Percentiles rank a stretch among this genome's conserved stretches.
These are phyloP conservation scores for Oryza nivara DNA, from an alignment of 176 grass and related monocot species.

Conservation along the genomic window DNA sequence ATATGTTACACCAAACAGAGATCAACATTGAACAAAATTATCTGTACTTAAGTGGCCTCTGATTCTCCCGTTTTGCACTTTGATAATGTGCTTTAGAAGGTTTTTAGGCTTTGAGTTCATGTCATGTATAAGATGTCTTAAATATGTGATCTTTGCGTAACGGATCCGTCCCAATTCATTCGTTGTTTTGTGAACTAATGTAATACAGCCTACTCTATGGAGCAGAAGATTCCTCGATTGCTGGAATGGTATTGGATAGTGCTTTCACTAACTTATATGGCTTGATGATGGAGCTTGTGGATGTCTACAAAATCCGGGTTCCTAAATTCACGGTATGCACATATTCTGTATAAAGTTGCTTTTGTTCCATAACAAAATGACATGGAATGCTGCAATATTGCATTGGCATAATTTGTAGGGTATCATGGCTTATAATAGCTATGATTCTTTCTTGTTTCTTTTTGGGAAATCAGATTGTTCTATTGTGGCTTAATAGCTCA, in stretches of 20 bases:
- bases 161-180: background rate
- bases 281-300: conserved; percentile 98
- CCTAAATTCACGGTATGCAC: conserved; percentile 92
- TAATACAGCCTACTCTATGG: conserved; percentile 80
- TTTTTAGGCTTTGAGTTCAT: conserved; percentile 31
- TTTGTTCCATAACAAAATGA: conserved; percentile 15
- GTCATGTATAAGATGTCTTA: background rate
- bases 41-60: conserved; percentile 29
- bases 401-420: background rate
- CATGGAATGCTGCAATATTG: conserved; percentile 18
- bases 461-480: background rate
- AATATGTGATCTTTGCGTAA: conserved; percentile 17
- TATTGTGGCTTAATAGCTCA: background rate
- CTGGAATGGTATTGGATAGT: conserved; percentile 95
- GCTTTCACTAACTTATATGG: conserved; percentile 93
- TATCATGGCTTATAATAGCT: background rate
- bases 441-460: background rate
- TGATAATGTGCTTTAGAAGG: conserved; percentile 1
- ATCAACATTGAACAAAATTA: conserved; percentile 5
- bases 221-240: conserved; percentile 94
- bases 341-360: conserved; percentile 15
- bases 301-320: conserved; percentile 93
- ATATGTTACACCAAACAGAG: background rate
- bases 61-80: conserved; percentile 14
- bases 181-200: conserved; percentile 34